A percentile compares a stretch with the other conserved stretches of the same genome.
These are phyloP conservation scores for Rhodomyrtus tomentosa DNA, from an alignment of 345 rosid species.

Conservation along the genomic window DNA sequence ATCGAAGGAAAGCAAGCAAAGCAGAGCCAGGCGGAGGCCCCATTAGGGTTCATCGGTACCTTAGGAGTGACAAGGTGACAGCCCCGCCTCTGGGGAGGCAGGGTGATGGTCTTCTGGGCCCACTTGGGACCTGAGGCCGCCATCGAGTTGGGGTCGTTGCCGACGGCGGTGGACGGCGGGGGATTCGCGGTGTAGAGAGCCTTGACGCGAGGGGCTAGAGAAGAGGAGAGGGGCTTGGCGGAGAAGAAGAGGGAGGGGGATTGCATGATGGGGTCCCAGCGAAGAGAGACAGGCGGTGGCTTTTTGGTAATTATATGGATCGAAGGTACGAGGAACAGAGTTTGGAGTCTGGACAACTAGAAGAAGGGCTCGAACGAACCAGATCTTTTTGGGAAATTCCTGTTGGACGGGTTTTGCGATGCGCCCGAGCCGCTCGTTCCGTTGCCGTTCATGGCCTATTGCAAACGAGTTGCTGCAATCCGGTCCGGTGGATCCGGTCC, in stretches of 20 bases:
- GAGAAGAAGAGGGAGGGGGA: slow-evolving; percentile 2
- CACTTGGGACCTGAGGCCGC: slow-evolving; percentile 56
- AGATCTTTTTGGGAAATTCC: not conserved
- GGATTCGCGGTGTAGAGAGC: slow-evolving; percentile 5
- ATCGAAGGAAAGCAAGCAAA: not conserved
- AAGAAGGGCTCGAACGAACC: not conserved
- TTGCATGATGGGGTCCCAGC: not conserved
- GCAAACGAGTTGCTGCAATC: not conserved
- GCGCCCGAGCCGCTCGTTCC: not conserved
- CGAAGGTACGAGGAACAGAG: not conserved
- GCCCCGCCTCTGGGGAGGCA: slow-evolving; percentile 72
- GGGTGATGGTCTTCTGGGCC: slow-evolving; percentile 88
- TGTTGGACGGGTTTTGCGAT: not conserved
- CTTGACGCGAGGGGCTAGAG: slow-evolving; percentile 3
- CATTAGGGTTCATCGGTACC: slow-evolving; percentile 20
- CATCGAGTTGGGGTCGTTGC: slow-evolving; percentile 28
- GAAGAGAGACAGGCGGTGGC: not conserved
- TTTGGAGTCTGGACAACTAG: not conserved
- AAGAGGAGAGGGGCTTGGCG: slow-evolving; percentile 1
- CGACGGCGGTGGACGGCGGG: slow-evolving; percentile 15
- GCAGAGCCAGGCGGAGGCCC: not conserved
- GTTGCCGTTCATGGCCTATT: not conserved
- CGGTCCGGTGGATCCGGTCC: not conserved
- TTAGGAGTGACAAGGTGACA: slow-evolving; percentile 87
- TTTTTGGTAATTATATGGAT: not conserved